Evolutionary conservation across 441 rosid species (phyloP).

Genomic region (Pelargonium myrrhifolium): DNA sequence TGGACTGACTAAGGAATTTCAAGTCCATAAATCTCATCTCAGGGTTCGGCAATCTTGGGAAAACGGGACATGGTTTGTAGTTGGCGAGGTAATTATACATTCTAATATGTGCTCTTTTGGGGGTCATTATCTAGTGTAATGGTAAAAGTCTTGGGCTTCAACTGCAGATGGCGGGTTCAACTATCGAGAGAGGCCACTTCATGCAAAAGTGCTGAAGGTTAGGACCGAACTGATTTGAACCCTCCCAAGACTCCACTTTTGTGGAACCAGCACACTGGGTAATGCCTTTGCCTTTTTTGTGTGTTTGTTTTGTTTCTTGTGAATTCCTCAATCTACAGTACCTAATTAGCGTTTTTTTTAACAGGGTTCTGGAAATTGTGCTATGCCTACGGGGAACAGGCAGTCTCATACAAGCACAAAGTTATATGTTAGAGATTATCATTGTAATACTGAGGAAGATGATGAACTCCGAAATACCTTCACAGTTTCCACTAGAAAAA

Average conservation of each 20-base stretch:
- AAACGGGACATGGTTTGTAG: constrained; percentile 48
- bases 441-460: too few species aligned
- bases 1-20: constrained; percentile 35
- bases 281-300: not conserved
- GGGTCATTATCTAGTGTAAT: not conserved
- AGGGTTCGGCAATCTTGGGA: constrained; percentile 62
- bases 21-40: constrained; percentile 32
- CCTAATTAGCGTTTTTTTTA: not conserved
- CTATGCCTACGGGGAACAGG: too few species aligned
- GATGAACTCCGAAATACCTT: not conserved
- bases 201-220: constrained; percentile 2
- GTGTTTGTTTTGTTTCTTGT: not conserved
- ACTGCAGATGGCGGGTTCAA: not conserved
- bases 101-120: not conserved
- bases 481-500: not conserved
- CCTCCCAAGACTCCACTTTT: constrained; percentile 5
- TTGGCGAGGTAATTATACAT: constrained; percentile 46
- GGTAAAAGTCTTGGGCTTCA: constrained; percentile 6
- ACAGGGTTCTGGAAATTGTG: not conserved
- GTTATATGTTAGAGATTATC: too few species aligned
- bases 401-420: too few species aligned
- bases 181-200: not conserved
- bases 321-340: not conserved
- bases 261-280: constrained; percentile 2
- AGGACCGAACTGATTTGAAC: constrained; percentile 3